Percentiles rank a stretch among this genome's conserved stretches.
These are phyloP conservation scores for Tylopilus intermedius DNA, from an alignment of 768 basidiomycete genomes.

Conservation along the genomic window DNA sequence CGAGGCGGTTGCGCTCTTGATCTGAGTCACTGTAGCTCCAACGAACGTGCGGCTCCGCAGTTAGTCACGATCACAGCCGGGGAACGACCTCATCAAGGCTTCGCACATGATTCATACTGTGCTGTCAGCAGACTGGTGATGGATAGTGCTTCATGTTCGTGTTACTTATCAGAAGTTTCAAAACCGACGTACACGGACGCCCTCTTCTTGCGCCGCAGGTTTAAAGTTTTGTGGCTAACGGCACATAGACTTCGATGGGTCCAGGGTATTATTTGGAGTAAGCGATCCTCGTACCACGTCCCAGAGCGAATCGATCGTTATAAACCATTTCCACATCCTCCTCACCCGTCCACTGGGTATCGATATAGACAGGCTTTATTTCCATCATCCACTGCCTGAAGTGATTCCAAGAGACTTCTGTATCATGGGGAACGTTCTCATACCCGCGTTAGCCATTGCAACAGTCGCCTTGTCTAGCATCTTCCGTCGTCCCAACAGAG, in stretches of 20 bases:
- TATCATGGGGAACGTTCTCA: slow-evolving; percentile 5
- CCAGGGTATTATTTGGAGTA: not conserved
- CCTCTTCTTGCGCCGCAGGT: not conserved
- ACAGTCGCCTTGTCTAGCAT: not conserved
- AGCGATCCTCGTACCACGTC: not conserved
- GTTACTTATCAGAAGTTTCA: too few species aligned
- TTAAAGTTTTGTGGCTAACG: not conserved
- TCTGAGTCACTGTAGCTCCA: too few species aligned
- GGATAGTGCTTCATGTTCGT: too few species aligned
- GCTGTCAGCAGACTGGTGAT: too few species aligned
- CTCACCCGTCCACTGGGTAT: not conserved
- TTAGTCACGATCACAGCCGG: too few species aligned
- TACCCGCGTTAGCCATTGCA: not conserved
- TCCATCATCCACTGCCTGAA: not conserved
- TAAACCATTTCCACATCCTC: not conserved
- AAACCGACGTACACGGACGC: not conserved
- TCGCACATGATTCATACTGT: too few species aligned
- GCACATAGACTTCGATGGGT: not conserved
- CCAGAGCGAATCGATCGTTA: not conserved
- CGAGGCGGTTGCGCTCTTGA: too few species aligned
- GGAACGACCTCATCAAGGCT: too few species aligned
- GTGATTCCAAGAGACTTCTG: not conserved
- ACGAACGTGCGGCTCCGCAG: too few species aligned
- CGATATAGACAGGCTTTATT: not conserved
- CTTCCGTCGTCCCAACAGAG: slow-evolving; percentile 3